Conservation (phyloP, 208 protist genomes). For the Acanthamoeba rhysodes region DNA sequence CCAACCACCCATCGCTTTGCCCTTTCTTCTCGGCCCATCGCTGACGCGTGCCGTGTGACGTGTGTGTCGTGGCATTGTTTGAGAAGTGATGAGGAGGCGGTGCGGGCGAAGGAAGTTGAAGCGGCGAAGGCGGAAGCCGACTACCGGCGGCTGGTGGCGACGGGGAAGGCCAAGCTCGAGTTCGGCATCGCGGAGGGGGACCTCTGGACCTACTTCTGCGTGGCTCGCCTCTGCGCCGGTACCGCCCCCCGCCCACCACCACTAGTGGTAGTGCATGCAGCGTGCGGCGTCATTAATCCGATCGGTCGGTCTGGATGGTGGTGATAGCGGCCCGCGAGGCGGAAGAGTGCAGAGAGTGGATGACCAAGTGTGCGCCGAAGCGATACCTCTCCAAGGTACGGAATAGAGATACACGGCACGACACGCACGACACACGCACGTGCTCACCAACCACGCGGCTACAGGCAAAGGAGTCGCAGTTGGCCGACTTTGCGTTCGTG, state of each 20-base stretch:
- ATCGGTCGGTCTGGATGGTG: not conserved
- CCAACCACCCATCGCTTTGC: too few relatives aligned
- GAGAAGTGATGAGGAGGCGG: not conserved
- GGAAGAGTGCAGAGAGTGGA: not conserved
- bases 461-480: not conserved
- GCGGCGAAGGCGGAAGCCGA: not conserved
- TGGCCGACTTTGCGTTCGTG: conserved; percentile 25
- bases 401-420: too few relatives aligned
- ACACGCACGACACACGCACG: too few relatives aligned
- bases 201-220: conserved; percentile 18
- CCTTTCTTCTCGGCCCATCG: too few relatives aligned
- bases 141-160: not conserved
- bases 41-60: too few relatives aligned
- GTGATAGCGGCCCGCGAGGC: not conserved
- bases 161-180: conserved; percentile 16
- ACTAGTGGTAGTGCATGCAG: not conserved
- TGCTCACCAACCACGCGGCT: too few relatives aligned
- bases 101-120: not conserved
- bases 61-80: not conserved
- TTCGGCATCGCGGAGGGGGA: not conserved
- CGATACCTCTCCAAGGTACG: conserved; percentile 12
- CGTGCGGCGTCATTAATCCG: too few relatives aligned
- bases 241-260: not conserved
- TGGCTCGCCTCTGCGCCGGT: conserved; percentile 1
- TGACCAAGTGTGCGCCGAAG: not conserved